Evolutionary conservation across 1,139 yeast genomes (phyloP).

Genomic region (Keqinozyma sinolaborantium): DNA sequence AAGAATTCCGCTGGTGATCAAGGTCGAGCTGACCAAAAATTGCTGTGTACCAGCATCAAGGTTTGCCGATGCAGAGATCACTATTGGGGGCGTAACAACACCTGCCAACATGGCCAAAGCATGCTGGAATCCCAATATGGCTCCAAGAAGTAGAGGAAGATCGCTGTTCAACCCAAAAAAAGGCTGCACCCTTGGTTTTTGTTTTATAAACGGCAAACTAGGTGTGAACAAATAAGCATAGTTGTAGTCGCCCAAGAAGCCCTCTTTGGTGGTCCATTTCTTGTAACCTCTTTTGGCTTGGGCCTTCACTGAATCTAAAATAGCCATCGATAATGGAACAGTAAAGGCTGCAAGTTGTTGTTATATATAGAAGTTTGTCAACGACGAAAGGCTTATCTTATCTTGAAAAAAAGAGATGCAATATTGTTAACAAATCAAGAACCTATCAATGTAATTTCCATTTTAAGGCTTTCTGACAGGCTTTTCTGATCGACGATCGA

Average conservation of each 20-base stretch:
- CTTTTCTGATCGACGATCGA: too few relatives aligned
- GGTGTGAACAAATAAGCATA: constrained; percentile 75
- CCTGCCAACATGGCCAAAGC: constrained; percentile 87
- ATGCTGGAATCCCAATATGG: constrained; percentile 78
- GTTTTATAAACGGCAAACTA: constrained; percentile 57
- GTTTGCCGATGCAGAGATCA: constrained; percentile 59
- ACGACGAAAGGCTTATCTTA: too few relatives aligned
- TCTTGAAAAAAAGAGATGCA: too few relatives aligned
- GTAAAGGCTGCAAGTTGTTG: too few relatives aligned
- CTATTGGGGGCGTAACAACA: constrained; percentile 72
- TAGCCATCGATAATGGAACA: too few relatives aligned
- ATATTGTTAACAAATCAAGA: too few relatives aligned
- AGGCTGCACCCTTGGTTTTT: constrained; percentile 54
- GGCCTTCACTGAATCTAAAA: constrained; percentile 7
- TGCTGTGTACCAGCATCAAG: constrained; percentile 47
- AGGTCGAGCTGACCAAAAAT: constrained; percentile 70
- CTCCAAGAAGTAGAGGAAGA: constrained; percentile 70
- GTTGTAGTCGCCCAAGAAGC: constrained; percentile 79
- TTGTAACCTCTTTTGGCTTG: constrained; percentile 18
- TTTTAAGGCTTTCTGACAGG: too few relatives aligned
- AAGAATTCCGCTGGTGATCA: constrained; percentile 69
- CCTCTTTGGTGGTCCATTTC: constrained; percentile 63
- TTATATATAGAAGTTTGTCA: too few relatives aligned
- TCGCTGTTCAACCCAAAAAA: constrained; percentile 73
- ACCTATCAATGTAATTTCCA: too few relatives aligned